Conservation (phyloP, 805 yeast genomes). For the Grigorovia yakushimaensis region DNA sequence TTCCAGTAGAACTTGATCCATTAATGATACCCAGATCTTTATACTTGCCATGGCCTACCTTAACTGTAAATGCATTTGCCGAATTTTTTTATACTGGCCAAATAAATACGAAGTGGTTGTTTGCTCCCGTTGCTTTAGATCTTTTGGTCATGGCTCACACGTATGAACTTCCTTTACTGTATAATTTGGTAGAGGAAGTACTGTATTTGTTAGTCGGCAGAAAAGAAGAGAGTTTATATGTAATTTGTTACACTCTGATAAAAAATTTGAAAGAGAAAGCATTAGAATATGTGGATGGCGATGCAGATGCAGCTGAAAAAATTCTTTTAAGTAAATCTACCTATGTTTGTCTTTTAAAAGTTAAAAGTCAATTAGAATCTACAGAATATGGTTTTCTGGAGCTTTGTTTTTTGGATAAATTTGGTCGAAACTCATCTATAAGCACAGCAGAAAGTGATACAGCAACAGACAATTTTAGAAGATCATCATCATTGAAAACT, state of each 20-base stretch:
- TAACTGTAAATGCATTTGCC: conserved; percentile 52
- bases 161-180: conserved; percentile 59
- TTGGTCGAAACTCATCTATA: conserved; percentile 27
- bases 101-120: conserved; percentile 60
- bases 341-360: neutral
- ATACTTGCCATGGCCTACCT: conserved; percentile 57
- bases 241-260: conserved; percentile 20
- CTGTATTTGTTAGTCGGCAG: conserved; percentile 60
- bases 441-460: conserved; percentile 19
- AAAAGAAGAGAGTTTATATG: conserved; percentile 42
- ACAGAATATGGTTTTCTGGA: conserved; percentile 51
- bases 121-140: conserved; percentile 60
- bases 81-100: conserved; percentile 75
- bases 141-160: conserved; percentile 51
- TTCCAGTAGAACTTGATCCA: conserved; percentile 40
- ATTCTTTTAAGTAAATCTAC: neutral
- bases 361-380: conserved; percentile 45
- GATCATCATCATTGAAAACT: conserved; percentile 1
- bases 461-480: neutral
- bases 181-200: conserved; percentile 59
- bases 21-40: conserved; percentile 57
- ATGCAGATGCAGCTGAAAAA: conserved; percentile 15
- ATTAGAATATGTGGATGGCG: conserved; percentile 14
- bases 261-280: conserved; percentile 18
- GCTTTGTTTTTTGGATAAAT: conserved; percentile 37